A percentile compares a stretch with the other conserved stretches of the same genome.
Evolutionary conservation across 1,284 basidiomycete species (phyloP).

Genomic region (Nidula niveotomentosa): DNA sequence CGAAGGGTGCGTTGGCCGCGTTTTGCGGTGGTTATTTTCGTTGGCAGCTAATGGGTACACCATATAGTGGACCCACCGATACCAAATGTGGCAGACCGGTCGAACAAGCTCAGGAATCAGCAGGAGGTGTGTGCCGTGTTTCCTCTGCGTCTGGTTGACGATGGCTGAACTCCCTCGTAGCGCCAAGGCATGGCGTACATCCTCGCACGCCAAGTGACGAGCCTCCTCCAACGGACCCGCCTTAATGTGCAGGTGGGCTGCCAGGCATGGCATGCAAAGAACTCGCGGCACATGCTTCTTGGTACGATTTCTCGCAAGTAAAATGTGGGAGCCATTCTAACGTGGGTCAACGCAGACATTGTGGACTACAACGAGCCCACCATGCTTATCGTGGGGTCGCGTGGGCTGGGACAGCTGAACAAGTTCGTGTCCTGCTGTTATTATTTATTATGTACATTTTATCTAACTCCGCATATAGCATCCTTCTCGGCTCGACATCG

Average conservation of each 20-base stretch:
- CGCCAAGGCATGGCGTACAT: conserved; percentile 89
- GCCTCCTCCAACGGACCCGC: conserved; percentile 86
- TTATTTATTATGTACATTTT: background rate
- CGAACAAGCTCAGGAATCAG: conserved; percentile 79
- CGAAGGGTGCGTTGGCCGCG: conserved; percentile 59
- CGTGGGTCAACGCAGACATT: conserved; percentile 53
- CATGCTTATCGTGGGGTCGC: conserved; percentile 94
- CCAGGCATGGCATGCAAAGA: conserved; percentile 96
- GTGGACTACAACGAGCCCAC: conserved; percentile 91
- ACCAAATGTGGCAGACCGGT: conserved; percentile 68
- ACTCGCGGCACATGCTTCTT: conserved; percentile 90
- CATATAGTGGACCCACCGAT: conserved; percentile 75
- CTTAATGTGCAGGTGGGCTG: conserved; percentile 87
- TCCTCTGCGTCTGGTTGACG: background rate
- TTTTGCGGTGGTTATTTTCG: too few species aligned
- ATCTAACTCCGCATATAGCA: conserved; percentile 43
- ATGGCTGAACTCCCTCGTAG: conserved; percentile 31
- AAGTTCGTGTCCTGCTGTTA: conserved; percentile 55
- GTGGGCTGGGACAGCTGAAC: conserved; percentile 88
- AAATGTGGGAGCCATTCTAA: background rate
- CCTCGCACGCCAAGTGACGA: conserved; percentile 85
- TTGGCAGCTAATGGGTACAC: too few species aligned
- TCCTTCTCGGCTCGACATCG: conserved; percentile 94
- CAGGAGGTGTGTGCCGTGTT: conserved; percentile 68
- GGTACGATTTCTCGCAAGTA: conserved; percentile 39